Conservation (phyloP, 192 early-diverging fungal species). For the Mortierella alpina region DNA sequence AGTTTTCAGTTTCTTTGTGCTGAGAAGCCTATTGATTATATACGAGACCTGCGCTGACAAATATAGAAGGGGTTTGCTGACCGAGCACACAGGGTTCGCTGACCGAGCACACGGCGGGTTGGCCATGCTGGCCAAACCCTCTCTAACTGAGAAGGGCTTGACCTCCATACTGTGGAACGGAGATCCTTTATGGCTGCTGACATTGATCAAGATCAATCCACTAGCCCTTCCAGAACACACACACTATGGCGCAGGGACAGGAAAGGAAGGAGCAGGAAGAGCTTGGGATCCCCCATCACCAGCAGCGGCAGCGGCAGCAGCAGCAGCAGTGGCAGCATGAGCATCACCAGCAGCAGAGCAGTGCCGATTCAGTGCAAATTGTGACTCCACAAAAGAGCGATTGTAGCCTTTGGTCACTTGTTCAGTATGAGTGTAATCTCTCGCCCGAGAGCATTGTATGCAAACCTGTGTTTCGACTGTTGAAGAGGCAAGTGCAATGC, state of each 20-base stretch:
- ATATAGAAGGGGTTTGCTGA: neutral
- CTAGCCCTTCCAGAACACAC: neutral
- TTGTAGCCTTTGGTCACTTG: constrained; percentile 43
- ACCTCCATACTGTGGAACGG: too few relatives aligned
- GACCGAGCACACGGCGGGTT: neutral
- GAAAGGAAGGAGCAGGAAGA: neutral
- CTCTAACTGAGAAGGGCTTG: neutral
- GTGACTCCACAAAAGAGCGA: constrained; percentile 17
- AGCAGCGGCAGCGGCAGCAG: neutral
- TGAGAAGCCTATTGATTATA: neutral
- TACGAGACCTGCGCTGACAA: neutral
- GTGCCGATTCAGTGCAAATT: neutral
- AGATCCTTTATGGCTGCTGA: too few relatives aligned
- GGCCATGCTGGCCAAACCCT: too few relatives aligned
- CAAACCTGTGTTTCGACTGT: constrained; percentile 29
- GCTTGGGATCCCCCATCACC: neutral
- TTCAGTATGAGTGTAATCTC: constrained; percentile 51
- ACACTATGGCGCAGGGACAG: neutral
- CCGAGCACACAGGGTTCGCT: neutral
- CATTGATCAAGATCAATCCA: too few relatives aligned
- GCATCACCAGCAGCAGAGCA: neutral
- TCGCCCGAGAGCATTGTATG: constrained; percentile 28
- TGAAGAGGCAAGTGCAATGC: constrained; percentile 26
- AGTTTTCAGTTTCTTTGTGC: neutral
- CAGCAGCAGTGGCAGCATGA: neutral